Conservation (phyloP, 768 basidiomycete genomes). For the Sarcodon aspratus region DNA sequence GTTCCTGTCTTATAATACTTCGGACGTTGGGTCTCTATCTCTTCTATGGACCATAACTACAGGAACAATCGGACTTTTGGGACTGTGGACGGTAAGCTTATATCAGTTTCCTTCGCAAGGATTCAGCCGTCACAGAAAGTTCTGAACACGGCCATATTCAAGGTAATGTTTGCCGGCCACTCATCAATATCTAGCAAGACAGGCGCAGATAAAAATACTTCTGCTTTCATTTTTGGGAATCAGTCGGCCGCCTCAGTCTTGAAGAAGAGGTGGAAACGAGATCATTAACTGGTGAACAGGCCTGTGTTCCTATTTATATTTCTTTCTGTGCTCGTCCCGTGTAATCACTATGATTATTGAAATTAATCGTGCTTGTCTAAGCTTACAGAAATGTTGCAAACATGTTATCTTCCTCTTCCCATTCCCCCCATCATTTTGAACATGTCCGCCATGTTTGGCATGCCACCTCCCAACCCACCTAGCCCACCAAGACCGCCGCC, state of each 20-base stretch:
- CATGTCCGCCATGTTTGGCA: slow-evolving; percentile 68
- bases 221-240: slow-evolving; percentile 72
- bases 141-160: not conserved
- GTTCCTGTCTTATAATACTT: slow-evolving; percentile 56
- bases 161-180: slow-evolving; percentile 56
- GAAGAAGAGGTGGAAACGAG: slow-evolving; percentile 22
- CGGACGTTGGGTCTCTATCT: slow-evolving; percentile 43
- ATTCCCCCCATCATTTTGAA: slow-evolving; percentile 79
- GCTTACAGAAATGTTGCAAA: not conserved
- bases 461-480: slow-evolving; percentile 45
- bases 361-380: not conserved
- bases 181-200: slow-evolving; percentile 54
- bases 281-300: not conserved
- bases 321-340: not conserved
- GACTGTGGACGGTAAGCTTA: slow-evolving; percentile 56
- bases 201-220: slow-evolving; percentile 75
- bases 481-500: slow-evolving; percentile 40
- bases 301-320: not conserved
- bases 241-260: slow-evolving; percentile 26
- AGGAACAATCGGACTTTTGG: slow-evolving; percentile 47
- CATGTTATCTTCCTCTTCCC: slow-evolving; percentile 25
- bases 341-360: not conserved
- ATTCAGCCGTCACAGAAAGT: not conserved
- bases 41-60: slow-evolving; percentile 38
- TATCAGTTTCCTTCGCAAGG: slow-evolving; percentile 1